Conservation (phyloP, 345 rosid genomes). For the Eucalyptus cladocalyx region DNA sequence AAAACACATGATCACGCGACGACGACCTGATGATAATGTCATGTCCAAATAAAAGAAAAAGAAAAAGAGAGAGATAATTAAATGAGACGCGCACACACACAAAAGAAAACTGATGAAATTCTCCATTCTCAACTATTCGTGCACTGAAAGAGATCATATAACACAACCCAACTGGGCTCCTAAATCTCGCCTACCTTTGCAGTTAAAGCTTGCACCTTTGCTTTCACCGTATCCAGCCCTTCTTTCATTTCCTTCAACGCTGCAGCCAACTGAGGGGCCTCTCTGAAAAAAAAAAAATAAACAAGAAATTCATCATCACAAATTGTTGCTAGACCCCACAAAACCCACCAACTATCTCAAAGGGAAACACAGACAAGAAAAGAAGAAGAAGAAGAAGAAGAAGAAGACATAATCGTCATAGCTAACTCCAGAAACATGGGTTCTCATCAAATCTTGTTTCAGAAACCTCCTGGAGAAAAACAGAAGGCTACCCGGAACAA, state of each 20-base stretch:
- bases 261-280: slow-evolving; percentile 47
- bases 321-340: neutral
- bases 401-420: neutral
- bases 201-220: slow-evolving; percentile 65
- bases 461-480: neutral
- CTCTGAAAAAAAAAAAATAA: slow-evolving; percentile 14
- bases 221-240: slow-evolving; percentile 59
- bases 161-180: neutral
- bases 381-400: too few relatives aligned
- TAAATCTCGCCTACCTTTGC: slow-evolving; percentile 33
- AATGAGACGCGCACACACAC: neutral
- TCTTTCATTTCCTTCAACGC: slow-evolving; percentile 70
- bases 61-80: neutral
- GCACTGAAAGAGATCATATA: neutral
- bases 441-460: neutral
- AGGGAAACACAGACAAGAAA: neutral
- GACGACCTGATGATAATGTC: neutral
- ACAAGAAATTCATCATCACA: neutral
- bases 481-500: neutral
- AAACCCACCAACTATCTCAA: neutral
- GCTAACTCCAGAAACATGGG: neutral
- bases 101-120: neutral
- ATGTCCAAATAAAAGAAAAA: neutral
- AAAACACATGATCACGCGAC: neutral
- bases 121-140: neutral